Evolutionary conservation across 2,329 filamentous ascomycete species (phyloP).

Genomic region (Colletotrichum musicola): DNA sequence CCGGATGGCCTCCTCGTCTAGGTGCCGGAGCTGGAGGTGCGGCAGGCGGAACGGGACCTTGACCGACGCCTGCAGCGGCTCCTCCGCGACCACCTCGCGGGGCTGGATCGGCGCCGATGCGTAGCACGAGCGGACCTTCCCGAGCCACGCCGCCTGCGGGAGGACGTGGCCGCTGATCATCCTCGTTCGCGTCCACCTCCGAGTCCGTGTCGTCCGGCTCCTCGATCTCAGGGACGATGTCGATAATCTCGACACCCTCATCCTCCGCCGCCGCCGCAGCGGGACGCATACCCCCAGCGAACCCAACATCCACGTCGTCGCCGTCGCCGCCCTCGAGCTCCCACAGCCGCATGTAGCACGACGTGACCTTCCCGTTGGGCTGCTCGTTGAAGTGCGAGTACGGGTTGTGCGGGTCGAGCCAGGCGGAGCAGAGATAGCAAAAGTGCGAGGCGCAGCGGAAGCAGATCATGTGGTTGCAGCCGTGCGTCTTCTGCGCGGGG

Average conservation of each 20-base stretch:
- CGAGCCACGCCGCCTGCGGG: constrained; percentile 61
- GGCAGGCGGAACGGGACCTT: constrained; percentile 45
- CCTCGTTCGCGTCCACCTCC: constrained; percentile 43
- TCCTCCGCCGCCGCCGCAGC: constrained; percentile 33
- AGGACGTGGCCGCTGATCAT: constrained; percentile 44
- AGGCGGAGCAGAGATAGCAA: constrained; percentile 93
- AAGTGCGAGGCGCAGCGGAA: constrained; percentile 92
- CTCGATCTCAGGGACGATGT: constrained; percentile 46
- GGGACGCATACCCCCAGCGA: constrained; percentile 51
- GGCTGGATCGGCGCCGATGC: constrained; percentile 59
- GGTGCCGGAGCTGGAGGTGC: constrained; percentile 45
- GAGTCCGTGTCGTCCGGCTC: constrained; percentile 50
- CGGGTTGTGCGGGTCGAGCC: constrained; percentile 83
- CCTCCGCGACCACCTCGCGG: constrained; percentile 43
- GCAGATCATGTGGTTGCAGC: constrained; percentile 98
- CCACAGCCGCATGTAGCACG: constrained; percentile 90
- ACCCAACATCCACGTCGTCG: constrained; percentile 61
- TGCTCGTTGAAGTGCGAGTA: constrained; percentile 88
- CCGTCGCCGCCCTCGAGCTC: constrained; percentile 87
- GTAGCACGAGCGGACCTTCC: constrained; percentile 68
- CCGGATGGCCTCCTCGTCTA: constrained; percentile 35
- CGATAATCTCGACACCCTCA: constrained; percentile 29
- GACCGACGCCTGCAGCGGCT: constrained; percentile 8
- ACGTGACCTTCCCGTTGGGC: constrained; percentile 63
- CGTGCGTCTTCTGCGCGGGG: constrained; percentile 89